These are phyloP conservation scores for Aegilops longissima DNA, from an alignment of 176 grass and related monocot species.

Conservation along the genomic window DNA sequence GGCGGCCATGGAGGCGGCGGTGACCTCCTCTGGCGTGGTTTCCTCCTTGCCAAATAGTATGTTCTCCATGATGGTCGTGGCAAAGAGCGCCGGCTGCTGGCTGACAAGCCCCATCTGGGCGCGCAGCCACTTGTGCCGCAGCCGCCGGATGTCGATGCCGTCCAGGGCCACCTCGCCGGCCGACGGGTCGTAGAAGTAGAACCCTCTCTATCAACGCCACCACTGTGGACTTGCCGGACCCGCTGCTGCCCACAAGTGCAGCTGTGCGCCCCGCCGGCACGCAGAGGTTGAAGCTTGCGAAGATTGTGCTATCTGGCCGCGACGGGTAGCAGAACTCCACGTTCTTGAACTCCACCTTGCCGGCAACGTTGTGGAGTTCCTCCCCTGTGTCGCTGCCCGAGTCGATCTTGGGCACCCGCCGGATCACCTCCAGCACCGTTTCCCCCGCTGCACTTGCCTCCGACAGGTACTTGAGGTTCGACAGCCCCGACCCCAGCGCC, in stretches of 20 bases:
- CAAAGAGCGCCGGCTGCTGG: conserved; percentile 86
- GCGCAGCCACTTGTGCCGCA: conserved; percentile 81
- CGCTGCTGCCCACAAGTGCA: conserved; percentile 74
- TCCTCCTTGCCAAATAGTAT: conserved; percentile 83
- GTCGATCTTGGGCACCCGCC: conserved; percentile 79
- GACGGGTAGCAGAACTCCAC: conserved; percentile 87
- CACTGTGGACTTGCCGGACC: conserved; percentile 91
- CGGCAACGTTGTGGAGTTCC: conserved; percentile 51
- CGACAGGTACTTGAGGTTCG: conserved; percentile 82
- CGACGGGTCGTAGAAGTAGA: conserved; percentile 83
- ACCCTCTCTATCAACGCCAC: conserved; percentile 75
- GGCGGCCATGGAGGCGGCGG: conserved; percentile 46
- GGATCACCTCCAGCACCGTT: conserved; percentile 65
- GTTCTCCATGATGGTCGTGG: conserved; percentile 77
- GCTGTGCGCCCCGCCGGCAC: conserved; percentile 68
- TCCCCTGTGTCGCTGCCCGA: conserved; percentile 65
- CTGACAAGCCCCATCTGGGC: conserved; percentile 93
- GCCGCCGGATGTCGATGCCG: conserved; percentile 60
- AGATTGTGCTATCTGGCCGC: conserved; percentile 63
- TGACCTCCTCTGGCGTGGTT: conserved; percentile 63
- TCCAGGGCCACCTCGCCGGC: conserved; percentile 63
- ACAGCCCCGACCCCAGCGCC: conserved; percentile 71
- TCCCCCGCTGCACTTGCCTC: conserved; percentile 72
- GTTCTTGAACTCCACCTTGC: conserved; percentile 71
- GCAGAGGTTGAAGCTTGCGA: conserved; percentile 67